Evolutionary conservation across 257 asterid species (phyloP), one percentile per base, ranked within the genome.

Genomic region (Vinca minor): DNA sequence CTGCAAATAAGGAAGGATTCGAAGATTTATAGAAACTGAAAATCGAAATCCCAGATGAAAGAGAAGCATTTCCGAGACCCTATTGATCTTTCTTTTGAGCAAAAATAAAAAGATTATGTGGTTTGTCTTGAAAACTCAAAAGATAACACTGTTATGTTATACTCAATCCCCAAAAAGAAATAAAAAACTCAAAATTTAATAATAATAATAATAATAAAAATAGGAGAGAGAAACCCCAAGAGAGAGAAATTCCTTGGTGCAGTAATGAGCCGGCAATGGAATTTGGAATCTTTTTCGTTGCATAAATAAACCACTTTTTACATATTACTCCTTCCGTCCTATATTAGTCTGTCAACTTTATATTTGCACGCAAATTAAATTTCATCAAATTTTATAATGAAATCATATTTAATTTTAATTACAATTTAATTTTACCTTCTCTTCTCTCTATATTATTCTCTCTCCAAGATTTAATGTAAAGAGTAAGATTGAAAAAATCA

Each of bases 21-120:
- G 36, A 58, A 50, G 21, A 52, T 38, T 1, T 14, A 64, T 23
- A 18, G 26, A 49, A 62, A 69, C 69, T 62, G 72, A 31, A 44
- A 28, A 69, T 42, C 54, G 72, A 42, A 28, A 74, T 28, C 46
- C 75, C 71, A 57, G 64, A 63, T 52, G 69, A 44, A 55, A 44
- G 32, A 49, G 69, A 52, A 73, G 66, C 78, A 77, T 73, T 62
- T 67, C 76, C 76, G 57, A 53, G 59, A 38, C 44, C n/a, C n/a
- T n/a, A n/a, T n/a, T n/a, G n/a, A n/a, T n/a, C n/a, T n/a, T n/a
- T n/a, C n/a, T n/a, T 21, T 13, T 21, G 57, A 53, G 57, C 32
- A 34, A n/a, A 21, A n/a, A n/a, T n/a, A 31, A 41, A 38, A 62
- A 59, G 46, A 66, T 31, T 58, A 26, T 47, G 38, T 63, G n/a